Evolutionary conservation across 2,329 filamentous ascomycete species (phyloP).

Genomic region (Curvularia sp.): DNA sequence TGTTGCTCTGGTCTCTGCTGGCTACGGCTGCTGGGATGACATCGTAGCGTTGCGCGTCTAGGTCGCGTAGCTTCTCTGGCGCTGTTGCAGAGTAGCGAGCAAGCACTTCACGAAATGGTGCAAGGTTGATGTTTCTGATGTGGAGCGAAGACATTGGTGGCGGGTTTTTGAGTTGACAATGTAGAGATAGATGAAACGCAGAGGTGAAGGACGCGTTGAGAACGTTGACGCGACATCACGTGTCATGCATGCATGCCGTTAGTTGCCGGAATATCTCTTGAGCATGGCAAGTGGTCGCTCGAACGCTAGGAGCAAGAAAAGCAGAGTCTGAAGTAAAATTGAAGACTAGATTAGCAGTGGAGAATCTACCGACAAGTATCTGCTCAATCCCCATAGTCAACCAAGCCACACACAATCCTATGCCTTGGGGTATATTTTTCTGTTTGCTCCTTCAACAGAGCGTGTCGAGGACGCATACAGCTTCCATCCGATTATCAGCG

Average conservation of each 20-base stretch:
- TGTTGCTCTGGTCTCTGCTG: conserved; percentile 15
- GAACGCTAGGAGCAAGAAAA: background rate
- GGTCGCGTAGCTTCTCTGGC: conserved; percentile 37
- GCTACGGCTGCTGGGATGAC: conserved; percentile 36
- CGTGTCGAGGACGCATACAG: background rate
- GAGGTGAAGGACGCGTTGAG: conserved; percentile 6
- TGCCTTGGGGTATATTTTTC: background rate
- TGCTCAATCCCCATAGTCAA: background rate
- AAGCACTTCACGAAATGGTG: conserved; percentile 31
- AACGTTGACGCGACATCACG: conserved; percentile 13
- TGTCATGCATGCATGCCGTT: background rate
- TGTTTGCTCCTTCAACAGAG: background rate
- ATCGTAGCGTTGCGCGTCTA: conserved; percentile 46
- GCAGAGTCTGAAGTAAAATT: too few relatives aligned
- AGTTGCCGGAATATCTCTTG: background rate
- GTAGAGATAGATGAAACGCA: background rate
- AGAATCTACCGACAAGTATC: background rate
- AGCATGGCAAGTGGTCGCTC: background rate
- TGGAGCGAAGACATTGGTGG: conserved; percentile 18
- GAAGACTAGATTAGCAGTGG: background rate
- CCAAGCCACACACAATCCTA: background rate
- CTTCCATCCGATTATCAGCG: background rate
- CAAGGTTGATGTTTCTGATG: conserved; percentile 26
- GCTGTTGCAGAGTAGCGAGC: conserved; percentile 37
- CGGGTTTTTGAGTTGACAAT: conserved; percentile 5